Evolutionary conservation across 2,329 filamentous ascomycete species (phyloP), one percentile per base, ranked within the genome.

Genomic region (Pyrenochaeta sp.): DNA sequence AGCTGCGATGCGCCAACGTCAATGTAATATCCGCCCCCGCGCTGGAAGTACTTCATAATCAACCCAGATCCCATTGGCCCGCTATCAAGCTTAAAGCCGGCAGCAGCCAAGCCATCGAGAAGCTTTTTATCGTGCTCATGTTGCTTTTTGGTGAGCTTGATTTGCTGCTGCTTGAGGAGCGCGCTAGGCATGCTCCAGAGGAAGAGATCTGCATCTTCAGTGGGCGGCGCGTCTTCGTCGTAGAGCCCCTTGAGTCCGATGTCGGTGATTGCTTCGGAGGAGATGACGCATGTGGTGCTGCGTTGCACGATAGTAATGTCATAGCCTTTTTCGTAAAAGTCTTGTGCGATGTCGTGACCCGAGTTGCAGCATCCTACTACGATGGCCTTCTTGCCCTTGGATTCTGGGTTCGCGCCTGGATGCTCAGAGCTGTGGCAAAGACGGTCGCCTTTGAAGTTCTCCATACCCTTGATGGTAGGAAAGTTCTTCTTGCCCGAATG

Each of bases 361-460:
- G 75, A 77, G 50, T 79, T 79, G 36, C 73, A 78, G 13, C 71
- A 73, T 18, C 77, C 77, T 11, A 80, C 61, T 1, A 80, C 71
- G 21, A 79, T 54, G 4, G 72, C 76, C 21, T 67, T 67, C 40
- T 77, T 77, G 19, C 74, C 73, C 14, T 61, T 62, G 7, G 54
- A 51, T 11, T 69, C 53, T 4, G 58, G 61, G 0, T 68, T 67
- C 3, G 65, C 64, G 30, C 66, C 65, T 6, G 53, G 53, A 31
- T 68, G 67, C 23, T 61, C 62, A 17, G 63, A 67, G 30, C 53
- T 58, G 39, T 69, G 63, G 44, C 62, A 66, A 4, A 68, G 52
- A 11, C 58, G 61, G 2, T 63, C 60, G 36, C 75, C 75, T 44
- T 67, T 57, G 53, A 73, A 78, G 5, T 37, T 41, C 7, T 64